A percentile compares a stretch with the other conserved stretches of the same genome.
These are phyloP conservation scores for Yamadazyma membranifaciens DNA, from an alignment of 1,139 yeast genomes.

Conservation along the genomic window DNA sequence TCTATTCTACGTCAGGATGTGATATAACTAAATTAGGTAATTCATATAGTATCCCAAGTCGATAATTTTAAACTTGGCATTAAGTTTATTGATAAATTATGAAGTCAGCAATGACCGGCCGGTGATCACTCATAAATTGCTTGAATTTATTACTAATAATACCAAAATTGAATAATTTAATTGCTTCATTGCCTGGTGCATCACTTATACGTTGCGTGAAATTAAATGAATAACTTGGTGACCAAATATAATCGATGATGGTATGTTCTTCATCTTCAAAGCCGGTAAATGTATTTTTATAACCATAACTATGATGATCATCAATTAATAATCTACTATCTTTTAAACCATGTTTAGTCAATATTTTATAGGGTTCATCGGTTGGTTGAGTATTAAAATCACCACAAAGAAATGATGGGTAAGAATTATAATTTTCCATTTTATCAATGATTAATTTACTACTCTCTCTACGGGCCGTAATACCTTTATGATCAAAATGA, in stretches of 20 bases:
- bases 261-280: conserved; percentile 26
- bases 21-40: too few relatives aligned
- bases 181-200: conserved; percentile 10
- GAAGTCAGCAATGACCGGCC: conserved; percentile 46
- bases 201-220: too few relatives aligned
- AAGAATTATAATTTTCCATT: conserved; percentile 36
- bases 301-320: conserved; percentile 37
- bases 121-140: conserved; percentile 49
- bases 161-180: conserved; percentile 25
- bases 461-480: conserved; percentile 44
- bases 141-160: conserved; percentile 46
- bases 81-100: too few relatives aligned
- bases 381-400: conserved; percentile 57
- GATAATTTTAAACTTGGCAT: too few relatives aligned
- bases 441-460: conserved; percentile 45
- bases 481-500: conserved; percentile 58
- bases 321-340: conserved; percentile 32
- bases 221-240: conserved; percentile 21
- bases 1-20: too few relatives aligned
- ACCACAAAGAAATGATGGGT: conserved; percentile 45
- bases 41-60: too few relatives aligned
- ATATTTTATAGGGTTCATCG: conserved; percentile 47
- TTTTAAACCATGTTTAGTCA: conserved; percentile 31
- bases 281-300: conserved; percentile 48
- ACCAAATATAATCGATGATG: conserved; percentile 50